Evolutionary conservation across 1,139 yeast genomes (phyloP).

Genomic region (Suhomyces taliae): DNA sequence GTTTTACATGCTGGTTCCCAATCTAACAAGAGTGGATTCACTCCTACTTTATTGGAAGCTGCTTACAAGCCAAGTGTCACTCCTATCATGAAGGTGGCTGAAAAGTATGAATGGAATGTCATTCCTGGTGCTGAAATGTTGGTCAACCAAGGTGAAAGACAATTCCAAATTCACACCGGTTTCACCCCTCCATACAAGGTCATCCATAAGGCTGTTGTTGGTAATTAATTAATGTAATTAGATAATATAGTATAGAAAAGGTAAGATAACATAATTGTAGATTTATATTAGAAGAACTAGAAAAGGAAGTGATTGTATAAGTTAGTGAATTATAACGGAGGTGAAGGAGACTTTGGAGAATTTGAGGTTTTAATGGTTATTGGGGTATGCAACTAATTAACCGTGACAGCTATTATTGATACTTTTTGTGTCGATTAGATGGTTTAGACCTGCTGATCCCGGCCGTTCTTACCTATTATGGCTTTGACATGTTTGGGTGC

Average conservation of each 20-base stretch:
- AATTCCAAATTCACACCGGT: slow-evolving; percentile 80
- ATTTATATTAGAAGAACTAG: background rate
- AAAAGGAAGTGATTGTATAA: background rate
- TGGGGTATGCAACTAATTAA: no score
- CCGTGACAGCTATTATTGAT: no score
- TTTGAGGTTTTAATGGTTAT: no score
- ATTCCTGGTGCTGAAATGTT: slow-evolving; percentile 91
- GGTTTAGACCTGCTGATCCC: no score
- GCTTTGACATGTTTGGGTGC: no score
- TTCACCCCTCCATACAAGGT: slow-evolving; percentile 59
- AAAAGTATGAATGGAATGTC: slow-evolving; percentile 62
- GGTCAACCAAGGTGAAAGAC: slow-evolving; percentile 88
- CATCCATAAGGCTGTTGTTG: slow-evolving; percentile 57
- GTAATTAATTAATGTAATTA: slow-evolving; percentile 2
- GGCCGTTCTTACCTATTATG: no score
- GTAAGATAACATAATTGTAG: background rate
- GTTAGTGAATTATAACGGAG: background rate
- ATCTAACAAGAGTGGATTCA: slow-evolving; percentile 29
- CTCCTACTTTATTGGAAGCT: slow-evolving; percentile 76
- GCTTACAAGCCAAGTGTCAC: slow-evolving; percentile 89
- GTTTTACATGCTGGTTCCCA: slow-evolving; percentile 44
- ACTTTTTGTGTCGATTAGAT: no score
- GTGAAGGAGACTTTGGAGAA: no score
- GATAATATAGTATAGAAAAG: background rate
- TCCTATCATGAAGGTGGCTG: slow-evolving; percentile 80